A percentile compares a stretch with the other conserved stretches of the same genome.
Conservation (phyloP, 176 grass and related monocot genomes). For the Lolium perenne region DNA sequence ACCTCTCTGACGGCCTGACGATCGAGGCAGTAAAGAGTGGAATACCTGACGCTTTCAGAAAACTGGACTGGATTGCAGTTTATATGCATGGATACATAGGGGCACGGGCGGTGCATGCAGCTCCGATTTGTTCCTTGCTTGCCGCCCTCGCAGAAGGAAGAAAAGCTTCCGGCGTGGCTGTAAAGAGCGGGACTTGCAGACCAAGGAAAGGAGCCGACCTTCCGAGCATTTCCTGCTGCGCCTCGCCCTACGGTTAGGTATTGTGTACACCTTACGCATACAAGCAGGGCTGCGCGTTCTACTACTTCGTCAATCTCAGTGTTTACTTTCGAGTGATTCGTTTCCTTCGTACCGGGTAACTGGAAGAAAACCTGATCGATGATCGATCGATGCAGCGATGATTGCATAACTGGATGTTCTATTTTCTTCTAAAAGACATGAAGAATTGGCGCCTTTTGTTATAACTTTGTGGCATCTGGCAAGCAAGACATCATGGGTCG, state of each 20-base stretch:
- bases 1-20: not conserved
- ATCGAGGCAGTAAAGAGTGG: not conserved
- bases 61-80: not conserved
- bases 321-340: not conserved
- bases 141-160: slow-evolving; percentile 26
- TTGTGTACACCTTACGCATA: slow-evolving; percentile 6
- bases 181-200: slow-evolving; percentile 34
- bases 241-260: slow-evolving; percentile 16
- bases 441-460: not conserved
- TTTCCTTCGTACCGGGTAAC: not conserved
- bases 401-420: not conserved
- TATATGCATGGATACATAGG: slow-evolving; percentile 26
- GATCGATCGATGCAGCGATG: not conserved
- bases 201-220: slow-evolving; percentile 52
- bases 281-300: too few species aligned
- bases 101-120: not conserved
- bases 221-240: slow-evolving; percentile 25
- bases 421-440: not conserved
- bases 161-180: not conserved
- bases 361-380: not conserved
- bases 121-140: slow-evolving; percentile 66
- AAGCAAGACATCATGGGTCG: not conserved
- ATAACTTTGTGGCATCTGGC: not conserved
- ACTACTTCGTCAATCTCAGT: too few species aligned
- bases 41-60: slow-evolving; percentile 13